A percentile compares a stretch with the other conserved stretches of the same genome.
These are phyloP conservation scores for Mallotus nudiflorus DNA, from an alignment of 345 rosid species.

Conservation along the genomic window DNA sequence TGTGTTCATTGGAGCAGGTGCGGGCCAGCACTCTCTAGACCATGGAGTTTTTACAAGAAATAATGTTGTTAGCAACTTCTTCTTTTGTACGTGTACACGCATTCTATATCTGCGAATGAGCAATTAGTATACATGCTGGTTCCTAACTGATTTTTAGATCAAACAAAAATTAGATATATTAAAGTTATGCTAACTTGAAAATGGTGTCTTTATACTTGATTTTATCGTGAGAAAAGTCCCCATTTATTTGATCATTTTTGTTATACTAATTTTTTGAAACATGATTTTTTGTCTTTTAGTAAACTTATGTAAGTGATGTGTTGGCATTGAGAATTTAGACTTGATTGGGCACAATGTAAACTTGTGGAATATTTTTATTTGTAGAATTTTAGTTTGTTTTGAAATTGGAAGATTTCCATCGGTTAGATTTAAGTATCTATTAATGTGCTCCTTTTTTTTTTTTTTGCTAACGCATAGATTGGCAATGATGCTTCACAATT, in stretches of 20 bases:
- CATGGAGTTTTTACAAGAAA: not conserved
- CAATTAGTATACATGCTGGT: not conserved
- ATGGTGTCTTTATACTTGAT: not conserved
- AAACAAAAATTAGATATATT: not conserved
- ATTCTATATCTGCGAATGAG: not conserved
- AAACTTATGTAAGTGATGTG: not conserved
- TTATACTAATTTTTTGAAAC: not conserved
- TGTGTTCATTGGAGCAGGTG: too few relatives aligned
- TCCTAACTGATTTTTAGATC: not conserved
- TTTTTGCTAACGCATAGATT: constrained; percentile 46
- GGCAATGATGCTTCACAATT: constrained; percentile 93
- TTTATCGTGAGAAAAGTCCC: not conserved
- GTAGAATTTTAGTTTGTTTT: not conserved
- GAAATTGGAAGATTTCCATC: too few relatives aligned
- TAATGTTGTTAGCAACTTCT: not conserved
- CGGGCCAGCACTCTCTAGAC: too few relatives aligned
- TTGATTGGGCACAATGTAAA: not conserved
- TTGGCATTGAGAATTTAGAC: not conserved
- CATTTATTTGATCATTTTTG: not conserved
- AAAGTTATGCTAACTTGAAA: not conserved
- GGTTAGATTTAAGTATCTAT: not conserved
- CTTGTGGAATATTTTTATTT: not conserved
- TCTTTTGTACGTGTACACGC: not conserved
- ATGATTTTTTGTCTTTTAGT: not conserved
- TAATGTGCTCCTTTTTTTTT: constrained; percentile 12